Evolutionary conservation across 2,329 filamentous ascomycete species (phyloP), one percentile per base, ranked within the genome.

Genomic region (Colletotrichum paranaense): DNA sequence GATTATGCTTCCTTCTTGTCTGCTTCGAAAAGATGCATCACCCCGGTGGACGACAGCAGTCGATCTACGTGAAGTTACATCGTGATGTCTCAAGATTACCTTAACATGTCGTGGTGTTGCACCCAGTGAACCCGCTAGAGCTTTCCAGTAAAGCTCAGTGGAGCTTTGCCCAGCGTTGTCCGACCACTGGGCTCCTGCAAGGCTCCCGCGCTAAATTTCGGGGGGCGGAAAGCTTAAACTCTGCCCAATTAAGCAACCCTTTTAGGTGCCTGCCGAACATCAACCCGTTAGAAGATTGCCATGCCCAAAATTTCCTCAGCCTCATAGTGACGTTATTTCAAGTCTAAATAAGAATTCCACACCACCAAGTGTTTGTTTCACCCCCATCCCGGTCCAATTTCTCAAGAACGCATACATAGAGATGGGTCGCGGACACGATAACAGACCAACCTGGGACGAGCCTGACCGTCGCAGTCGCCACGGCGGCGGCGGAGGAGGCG

Each of bases 361-460:
- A n/a, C 32, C n/a, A 8, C 28, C 22, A 35, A 14, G 7, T 26
- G 58, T 35, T 7, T 16, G 11, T 11, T 19, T 14, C 14, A 16
- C 32, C 3, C 32, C 1, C 11, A 12, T 35, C 11, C 32, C 28
- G n/a, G 7, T n/a, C n/a, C 7, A 55, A n/a, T 6, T 35, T 8
- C 9, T 19, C 16, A 55, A 12, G 6, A 22, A 2, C 11, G 11
- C 11, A 35, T 16, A 11, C 24, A 5, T 26, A n/a, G 4, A 52
- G 30, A 73, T 73, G 70, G 72, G 62, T 35, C 69, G 73, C 53
- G 66, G 62, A 67, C 68, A 62, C 28, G 90, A 92, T 76, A 90
- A 88, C 80, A 88, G 87, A 63, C 85, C 89, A 65, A 90, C 90
- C 87, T 90, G 90, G 89, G 91, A 93, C 74, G 86, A 88, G 55